Percentiles rank a stretch among this genome's conserved stretches.
Conservation (phyloP, 768 basidiomycete genomes). For the Calvatia gigantea region DNA sequence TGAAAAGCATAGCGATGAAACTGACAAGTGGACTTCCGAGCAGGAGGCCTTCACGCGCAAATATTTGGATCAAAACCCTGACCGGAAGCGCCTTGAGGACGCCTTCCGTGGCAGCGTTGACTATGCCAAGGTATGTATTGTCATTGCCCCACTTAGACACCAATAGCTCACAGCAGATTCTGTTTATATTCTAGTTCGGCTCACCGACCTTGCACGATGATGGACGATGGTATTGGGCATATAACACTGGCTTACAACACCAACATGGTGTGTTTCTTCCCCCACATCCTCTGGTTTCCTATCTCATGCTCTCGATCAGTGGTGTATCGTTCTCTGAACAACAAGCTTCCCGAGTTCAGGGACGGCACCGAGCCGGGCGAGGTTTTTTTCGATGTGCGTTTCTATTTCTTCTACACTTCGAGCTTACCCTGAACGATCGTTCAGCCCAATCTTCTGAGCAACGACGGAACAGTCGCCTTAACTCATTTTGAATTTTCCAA, state of each 20-base stretch:
- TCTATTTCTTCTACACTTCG: not conserved
- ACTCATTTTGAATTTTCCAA: constrained; percentile 57
- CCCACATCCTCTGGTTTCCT: not conserved
- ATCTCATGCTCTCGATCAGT: constrained; percentile 32
- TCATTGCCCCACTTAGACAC: not conserved
- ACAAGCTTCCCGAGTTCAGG: constrained; percentile 51
- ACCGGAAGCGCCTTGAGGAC: constrained; percentile 54
- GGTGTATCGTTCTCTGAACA: constrained; percentile 56
- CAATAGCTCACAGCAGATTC: not conserved
- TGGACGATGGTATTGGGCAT: constrained; percentile 76
- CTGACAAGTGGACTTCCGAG: constrained; percentile 57
- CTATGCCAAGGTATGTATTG: constrained; percentile 36
- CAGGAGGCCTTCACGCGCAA: constrained; percentile 57
- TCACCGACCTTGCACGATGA: constrained; percentile 60
- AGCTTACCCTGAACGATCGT: constrained; percentile 9
- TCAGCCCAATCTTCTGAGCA: constrained; percentile 66
- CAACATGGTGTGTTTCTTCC: constrained; percentile 42
- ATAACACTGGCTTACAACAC: constrained; percentile 74
- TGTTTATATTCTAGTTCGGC: constrained; percentile 45
- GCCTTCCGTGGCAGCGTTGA: constrained; percentile 46
- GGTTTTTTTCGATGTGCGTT: constrained; percentile 73
- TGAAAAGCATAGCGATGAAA: constrained; percentile 60
- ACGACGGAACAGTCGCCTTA: constrained; percentile 71
- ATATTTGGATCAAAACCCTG: constrained; percentile 62
- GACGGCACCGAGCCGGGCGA: constrained; percentile 47